Conservation (phyloP, 495 filamentous ascomycete genomes). For the Aspergillus sclerotioniger region DNA sequence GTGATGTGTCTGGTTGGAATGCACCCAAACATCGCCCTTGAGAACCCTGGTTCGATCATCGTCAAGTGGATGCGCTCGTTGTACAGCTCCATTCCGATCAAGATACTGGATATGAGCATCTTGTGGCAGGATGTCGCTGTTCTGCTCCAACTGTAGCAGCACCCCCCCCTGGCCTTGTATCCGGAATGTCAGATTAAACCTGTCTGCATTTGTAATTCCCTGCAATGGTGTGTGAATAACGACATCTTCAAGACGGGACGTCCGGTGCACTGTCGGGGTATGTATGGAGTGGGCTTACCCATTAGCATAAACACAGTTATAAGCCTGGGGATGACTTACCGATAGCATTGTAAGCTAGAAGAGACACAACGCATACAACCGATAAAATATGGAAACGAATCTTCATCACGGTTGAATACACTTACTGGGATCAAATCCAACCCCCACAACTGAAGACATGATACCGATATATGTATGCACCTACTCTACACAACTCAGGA, state of each 20-base stretch:
- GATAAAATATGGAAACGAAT: no score
- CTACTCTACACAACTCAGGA: no score
- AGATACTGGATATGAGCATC: conserved; percentile 11
- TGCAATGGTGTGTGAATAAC: conserved; percentile 8
- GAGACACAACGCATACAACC: no score
- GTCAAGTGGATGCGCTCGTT: neutral
- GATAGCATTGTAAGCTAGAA: neutral
- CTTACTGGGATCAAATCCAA: no score
- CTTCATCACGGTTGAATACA: no score
- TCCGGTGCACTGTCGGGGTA: neutral
- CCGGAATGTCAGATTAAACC: conserved; percentile 9
- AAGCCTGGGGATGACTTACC: neutral
- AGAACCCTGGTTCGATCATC: conserved; percentile 1
- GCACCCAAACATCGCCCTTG: conserved; percentile 4
- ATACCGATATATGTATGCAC: no score
- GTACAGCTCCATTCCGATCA: neutral
- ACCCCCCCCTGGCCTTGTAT: neutral
- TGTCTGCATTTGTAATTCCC: neutral
- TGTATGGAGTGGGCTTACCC: conserved; percentile 14
- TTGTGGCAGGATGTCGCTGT: conserved; percentile 12
- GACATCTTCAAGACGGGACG: conserved; percentile 1
- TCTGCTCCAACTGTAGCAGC: conserved; percentile 9
- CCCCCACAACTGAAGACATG: no score
- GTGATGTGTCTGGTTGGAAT: conserved; percentile 46
- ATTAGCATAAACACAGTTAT: neutral